Conservation (phyloP, 305 asterid genomes). For the Rubia tinctorum region DNA sequence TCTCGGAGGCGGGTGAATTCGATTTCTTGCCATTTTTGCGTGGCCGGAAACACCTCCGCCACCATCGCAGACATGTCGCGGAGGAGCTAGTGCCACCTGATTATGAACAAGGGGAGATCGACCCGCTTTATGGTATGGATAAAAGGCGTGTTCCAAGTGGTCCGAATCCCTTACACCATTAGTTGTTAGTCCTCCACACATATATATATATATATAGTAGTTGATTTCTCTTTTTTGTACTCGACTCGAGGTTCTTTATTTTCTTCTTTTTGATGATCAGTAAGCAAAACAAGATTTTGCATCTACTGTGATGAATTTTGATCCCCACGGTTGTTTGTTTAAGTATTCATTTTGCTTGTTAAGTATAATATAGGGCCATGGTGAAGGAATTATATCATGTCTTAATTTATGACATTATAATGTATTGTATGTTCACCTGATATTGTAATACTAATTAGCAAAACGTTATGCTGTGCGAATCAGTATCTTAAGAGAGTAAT, state of each 20-base stretch:
- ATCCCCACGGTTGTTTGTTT: background rate
- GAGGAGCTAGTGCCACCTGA: slow-evolving; percentile 22
- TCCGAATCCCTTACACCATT: slow-evolving; percentile 79
- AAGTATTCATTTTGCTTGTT: background rate
- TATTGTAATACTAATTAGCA: no score
- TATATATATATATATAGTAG: no score
- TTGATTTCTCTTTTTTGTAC: no score
- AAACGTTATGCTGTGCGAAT: no score
- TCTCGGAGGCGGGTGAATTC: slow-evolving; percentile 31
- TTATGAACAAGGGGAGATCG: slow-evolving; percentile 25
- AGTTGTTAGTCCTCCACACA: background rate
- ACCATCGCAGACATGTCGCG: slow-evolving; percentile 10
- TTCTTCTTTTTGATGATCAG: slow-evolving; percentile 3
- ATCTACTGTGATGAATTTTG: background rate
- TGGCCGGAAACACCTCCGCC: slow-evolving; percentile 11
- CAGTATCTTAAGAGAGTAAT: no score
- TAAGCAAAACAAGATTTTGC: slow-evolving; percentile 8
- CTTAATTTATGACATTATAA: no score
- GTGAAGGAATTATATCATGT: no score
- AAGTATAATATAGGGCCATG: background rate
- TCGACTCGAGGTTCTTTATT: background rate
- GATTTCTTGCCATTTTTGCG: slow-evolving; percentile 51
- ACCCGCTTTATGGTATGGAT: slow-evolving; percentile 58
- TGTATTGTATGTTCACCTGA: no score
- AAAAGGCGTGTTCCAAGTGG: slow-evolving; percentile 77